These are phyloP conservation scores for Boechera divaricarpa DNA, from an alignment of 345 rosid species.

Conservation along the genomic window DNA sequence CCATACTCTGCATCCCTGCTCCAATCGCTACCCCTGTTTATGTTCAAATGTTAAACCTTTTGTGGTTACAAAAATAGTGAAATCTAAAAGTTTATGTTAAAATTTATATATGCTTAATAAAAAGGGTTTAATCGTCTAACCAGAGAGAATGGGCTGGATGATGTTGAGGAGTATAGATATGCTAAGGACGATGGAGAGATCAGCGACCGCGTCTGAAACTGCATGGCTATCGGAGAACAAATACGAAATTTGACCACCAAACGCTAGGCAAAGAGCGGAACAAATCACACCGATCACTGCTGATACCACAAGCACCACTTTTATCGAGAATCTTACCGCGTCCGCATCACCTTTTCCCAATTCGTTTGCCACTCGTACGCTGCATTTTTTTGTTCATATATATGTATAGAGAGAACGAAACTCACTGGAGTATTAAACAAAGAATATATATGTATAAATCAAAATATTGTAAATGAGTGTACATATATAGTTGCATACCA, in stretches of 20 bases:
- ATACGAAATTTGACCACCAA: conserved; percentile 52
- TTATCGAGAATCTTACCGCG: conserved; percentile 60
- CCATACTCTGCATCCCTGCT: conserved; percentile 53
- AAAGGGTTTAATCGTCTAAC: conserved; percentile 31
- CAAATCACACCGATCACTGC: conserved; percentile 50
- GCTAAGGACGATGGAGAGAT: conserved; percentile 63
- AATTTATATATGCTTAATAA: not conserved
- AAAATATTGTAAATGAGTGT: not conserved
- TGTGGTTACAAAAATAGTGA: not conserved
- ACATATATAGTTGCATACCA: conserved; percentile 46
- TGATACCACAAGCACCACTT: conserved; percentile 50
- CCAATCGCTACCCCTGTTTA: conserved; percentile 60
- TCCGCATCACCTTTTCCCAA: conserved; percentile 63
- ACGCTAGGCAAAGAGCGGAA: conserved; percentile 48
- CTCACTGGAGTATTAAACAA: not conserved
- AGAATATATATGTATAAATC: not conserved
- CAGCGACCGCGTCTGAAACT: conserved; percentile 54
- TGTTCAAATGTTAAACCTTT: not conserved
- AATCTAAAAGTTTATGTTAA: not conserved
- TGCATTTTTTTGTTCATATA: not conserved
- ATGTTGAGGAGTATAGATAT: conserved; percentile 69
- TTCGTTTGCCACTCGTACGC: conserved; percentile 75
- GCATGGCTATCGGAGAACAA: conserved; percentile 48
- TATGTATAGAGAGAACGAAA: not conserved
- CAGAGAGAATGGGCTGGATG: conserved; percentile 66